Conservation (phyloP, 768 basidiomycete genomes). For the Mycena galopus region DNA sequence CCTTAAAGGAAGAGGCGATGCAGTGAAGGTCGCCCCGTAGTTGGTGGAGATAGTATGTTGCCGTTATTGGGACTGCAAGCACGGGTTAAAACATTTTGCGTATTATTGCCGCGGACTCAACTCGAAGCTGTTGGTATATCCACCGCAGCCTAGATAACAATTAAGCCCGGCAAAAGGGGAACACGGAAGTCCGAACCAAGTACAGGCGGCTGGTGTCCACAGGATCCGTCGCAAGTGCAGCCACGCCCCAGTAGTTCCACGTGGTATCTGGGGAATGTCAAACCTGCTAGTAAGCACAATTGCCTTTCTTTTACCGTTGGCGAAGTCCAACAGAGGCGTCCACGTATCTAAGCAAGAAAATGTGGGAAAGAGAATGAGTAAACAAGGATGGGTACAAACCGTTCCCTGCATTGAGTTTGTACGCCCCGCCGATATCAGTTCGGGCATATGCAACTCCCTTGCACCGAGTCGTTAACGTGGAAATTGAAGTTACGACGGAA, state of each 20-base stretch:
- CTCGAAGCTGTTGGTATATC: slow-evolving; percentile 64
- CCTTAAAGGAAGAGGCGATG: slow-evolving; percentile 71
- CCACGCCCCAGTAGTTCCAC: slow-evolving; percentile 74
- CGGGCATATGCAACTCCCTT: slow-evolving; percentile 74
- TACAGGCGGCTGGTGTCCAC: slow-evolving; percentile 68
- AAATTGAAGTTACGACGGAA: not conserved
- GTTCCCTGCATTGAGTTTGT: slow-evolving; percentile 67
- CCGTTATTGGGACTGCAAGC: slow-evolving; percentile 73
- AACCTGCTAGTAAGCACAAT: not conserved
- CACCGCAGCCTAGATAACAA: slow-evolving; percentile 61
- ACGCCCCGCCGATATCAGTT: slow-evolving; percentile 77
- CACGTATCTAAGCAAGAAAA: slow-evolving; percentile 56
- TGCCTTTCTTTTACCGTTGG: slow-evolving; percentile 37
- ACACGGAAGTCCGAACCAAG: slow-evolving; percentile 48
- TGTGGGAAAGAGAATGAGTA: not conserved
- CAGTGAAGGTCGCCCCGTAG: slow-evolving; percentile 66
- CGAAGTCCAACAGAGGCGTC: slow-evolving; percentile 74
- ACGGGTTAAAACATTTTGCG: slow-evolving; percentile 38
- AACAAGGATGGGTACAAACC: not conserved
- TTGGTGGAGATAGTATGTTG: slow-evolving; percentile 73
- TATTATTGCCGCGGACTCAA: not conserved
- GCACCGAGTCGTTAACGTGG: not conserved
- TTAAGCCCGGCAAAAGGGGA: not conserved
- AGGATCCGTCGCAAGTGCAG: slow-evolving; percentile 74
- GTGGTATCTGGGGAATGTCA: slow-evolving; percentile 41